Evolutionary conservation across 805 yeast genomes (phyloP), one percentile per base, ranked within the genome.

Genomic region (Candida pseudofarinosa): DNA sequence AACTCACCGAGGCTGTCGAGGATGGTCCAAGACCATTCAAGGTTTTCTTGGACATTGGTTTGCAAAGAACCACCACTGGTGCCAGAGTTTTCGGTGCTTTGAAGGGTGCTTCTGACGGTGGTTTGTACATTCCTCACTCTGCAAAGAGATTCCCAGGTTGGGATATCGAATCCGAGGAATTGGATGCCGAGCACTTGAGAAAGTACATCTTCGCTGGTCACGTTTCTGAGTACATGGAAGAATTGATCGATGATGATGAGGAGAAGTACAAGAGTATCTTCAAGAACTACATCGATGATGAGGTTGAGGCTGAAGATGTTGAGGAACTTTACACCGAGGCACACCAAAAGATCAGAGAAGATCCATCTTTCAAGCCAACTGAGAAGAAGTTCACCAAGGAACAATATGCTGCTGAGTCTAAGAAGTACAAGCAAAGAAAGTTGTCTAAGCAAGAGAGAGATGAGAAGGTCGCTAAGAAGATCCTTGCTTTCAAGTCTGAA

Each of bases 51-150:
- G 99, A 93, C 73, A 90, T 93, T 68, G 99, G 99, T 88, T 81
- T 93, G 74, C 95, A 89, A 79, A 90, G 99, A 85, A 89, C 99
- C 79, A 93, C 99, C 79, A 90, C 98, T 67, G 99, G 99, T 88
- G 97, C 98, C 71, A 88, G 96, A 78, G 82, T 93, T 73, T 93
- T 93, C 67, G 99, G 98, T 88, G 97, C 93, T 69, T 80, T 93
- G 69, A 93, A 93, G 85, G 99, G 99, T 86, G 99, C 99, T 68
- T 91, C 98, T 55, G 99, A 93, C 73, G 99, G 99, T 87, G 99
- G 99, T 65, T 81, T 93, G 67, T 88, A 86, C 90, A 80, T 93
- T 70, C 99, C 99, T 61, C 99, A 93, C 90, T 88, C 96, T 63
- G 87, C 96, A 70, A 90, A 90, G 83, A 90, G 99, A 85, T 93